These are phyloP conservation scores for Penicillium sp. DNA, from an alignment of 2,329 filamentous ascomycete genomes.

Conservation along the genomic window DNA sequence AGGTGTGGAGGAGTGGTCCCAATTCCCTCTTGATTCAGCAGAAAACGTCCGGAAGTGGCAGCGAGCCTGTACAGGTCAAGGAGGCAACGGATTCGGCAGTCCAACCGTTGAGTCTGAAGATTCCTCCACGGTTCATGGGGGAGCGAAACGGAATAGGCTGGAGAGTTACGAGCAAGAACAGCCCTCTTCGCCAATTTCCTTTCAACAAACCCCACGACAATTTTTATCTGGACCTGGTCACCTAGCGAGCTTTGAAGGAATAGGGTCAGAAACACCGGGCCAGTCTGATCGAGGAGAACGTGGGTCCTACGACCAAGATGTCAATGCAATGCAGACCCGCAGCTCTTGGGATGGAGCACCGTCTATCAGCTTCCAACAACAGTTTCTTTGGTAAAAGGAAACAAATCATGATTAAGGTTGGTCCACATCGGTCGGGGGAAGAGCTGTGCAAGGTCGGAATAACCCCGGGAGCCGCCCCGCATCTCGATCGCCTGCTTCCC, in stretches of 20 bases:
- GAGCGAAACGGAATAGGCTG: neutral
- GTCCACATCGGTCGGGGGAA: neutral
- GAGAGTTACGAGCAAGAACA: neutral
- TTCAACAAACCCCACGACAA: neutral
- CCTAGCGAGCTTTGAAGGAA: neutral
- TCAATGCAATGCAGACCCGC: constrained; percentile 7
- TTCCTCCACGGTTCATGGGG: neutral
- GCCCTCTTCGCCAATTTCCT: neutral
- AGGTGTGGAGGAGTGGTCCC: constrained; percentile 40
- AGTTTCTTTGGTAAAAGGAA: constrained; percentile 32
- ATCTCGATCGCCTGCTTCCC: neutral
- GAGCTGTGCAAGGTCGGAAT: neutral
- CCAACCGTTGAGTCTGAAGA: neutral
- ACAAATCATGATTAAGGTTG: neutral
- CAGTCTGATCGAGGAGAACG: neutral
- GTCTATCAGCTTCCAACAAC: constrained; percentile 30
- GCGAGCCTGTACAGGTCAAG: constrained; percentile 22
- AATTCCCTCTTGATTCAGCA: constrained; percentile 35
- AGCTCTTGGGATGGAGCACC: constrained; percentile 33
- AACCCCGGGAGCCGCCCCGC: constrained; percentile 7
- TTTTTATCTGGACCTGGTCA: neutral
- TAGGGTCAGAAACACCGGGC: neutral
- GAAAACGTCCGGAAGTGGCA: constrained; percentile 39
- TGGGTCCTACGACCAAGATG: neutral
- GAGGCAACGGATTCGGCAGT: neutral